A percentile compares a stretch with the other conserved stretches of the same genome.
phyloP scores from a whole-genome alignment of 495 filamentous ascomycete species.

The Aspergillus funiculosus region DNA sequence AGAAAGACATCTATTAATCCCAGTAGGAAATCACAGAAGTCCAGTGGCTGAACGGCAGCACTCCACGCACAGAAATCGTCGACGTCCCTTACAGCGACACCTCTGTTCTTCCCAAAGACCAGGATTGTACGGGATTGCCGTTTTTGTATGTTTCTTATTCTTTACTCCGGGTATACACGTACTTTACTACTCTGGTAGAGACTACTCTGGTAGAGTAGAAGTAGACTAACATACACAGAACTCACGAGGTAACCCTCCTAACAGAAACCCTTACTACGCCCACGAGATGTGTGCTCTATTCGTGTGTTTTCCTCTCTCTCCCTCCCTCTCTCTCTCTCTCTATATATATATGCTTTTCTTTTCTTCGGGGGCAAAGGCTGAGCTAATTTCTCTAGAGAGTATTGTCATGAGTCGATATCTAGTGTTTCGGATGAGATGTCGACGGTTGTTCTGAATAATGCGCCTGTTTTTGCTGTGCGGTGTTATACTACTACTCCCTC shows the following conservation, averaged over 20 bases:
- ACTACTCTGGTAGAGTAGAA: not conserved
- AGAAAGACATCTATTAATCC: not conserved
- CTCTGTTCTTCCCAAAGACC: slow-evolving; percentile 1
- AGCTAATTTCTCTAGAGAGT: not conserved
- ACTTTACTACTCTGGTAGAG: no score
- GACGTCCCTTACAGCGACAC: slow-evolving; percentile 1
- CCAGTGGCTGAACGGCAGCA: not conserved
- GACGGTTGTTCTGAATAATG: not conserved
- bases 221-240: not conserved
- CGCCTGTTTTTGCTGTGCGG: not conserved
- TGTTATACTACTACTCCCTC: not conserved
- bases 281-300: not conserved
- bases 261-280: slow-evolving; percentile 1
- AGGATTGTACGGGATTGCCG: not conserved
- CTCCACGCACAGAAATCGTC: not conserved
- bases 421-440: not conserved
- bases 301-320: slow-evolving; percentile 1
- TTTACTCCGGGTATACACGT: no score
- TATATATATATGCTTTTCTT: no score
- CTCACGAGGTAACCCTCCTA: not conserved
- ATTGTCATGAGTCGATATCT: not conserved
- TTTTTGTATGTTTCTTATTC: not conserved
- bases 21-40: slow-evolving; percentile 1
- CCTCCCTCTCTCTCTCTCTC: no score
- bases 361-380: not conserved